Percentiles rank a stretch among this genome's conserved stretches.
Evolutionary conservation across 1,284 basidiomycete species (phyloP).

Genomic region (Cerrena zonata): DNA sequence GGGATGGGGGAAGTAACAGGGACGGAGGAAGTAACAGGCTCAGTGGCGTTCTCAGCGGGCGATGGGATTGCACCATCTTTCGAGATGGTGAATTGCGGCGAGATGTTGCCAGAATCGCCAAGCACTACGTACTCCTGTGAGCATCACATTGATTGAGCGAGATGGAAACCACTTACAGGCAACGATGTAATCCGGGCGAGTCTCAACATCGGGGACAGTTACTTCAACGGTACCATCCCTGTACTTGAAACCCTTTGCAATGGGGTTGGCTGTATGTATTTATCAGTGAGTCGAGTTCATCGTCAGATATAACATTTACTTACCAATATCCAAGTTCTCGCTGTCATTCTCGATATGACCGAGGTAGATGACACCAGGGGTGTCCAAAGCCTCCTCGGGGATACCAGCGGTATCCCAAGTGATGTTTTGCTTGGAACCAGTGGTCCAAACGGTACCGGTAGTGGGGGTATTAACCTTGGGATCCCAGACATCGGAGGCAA

Average conservation of each 20-base stretch:
- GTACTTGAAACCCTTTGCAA: slow-evolving; percentile 32
- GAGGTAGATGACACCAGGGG: slow-evolving; percentile 32
- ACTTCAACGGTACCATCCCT: slow-evolving; percentile 26
- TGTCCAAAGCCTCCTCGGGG: slow-evolving; percentile 24
- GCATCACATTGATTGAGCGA: too few relatives aligned
- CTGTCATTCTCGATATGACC: slow-evolving; percentile 27
- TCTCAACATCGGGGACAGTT: slow-evolving; percentile 29
- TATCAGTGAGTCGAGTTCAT: too few relatives aligned
- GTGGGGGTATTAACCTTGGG: slow-evolving; percentile 38
- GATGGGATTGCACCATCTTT: too few relatives aligned
- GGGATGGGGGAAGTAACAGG: too few relatives aligned
- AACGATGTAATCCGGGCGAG: slow-evolving; percentile 31
- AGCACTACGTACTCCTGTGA: too few relatives aligned
- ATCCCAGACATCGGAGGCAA: slow-evolving; percentile 33
- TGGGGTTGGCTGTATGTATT: slow-evolving; percentile 28
- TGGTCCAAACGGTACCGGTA: slow-evolving; percentile 31
- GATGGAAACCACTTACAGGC: slow-evolving; percentile 31
- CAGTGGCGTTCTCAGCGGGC: too few relatives aligned
- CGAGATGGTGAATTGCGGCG: slow-evolving; percentile 13
- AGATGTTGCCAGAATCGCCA: slow-evolving; percentile 16
- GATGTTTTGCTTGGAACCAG: slow-evolving; percentile 34
- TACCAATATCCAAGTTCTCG: slow-evolving; percentile 40
- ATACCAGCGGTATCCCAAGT: slow-evolving; percentile 36
- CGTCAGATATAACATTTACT: too few relatives aligned
- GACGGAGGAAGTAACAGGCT: too few relatives aligned